Evolutionary conservation across 495 filamentous ascomycete species (phyloP).

Genomic region (Penicillium mononematosum): DNA sequence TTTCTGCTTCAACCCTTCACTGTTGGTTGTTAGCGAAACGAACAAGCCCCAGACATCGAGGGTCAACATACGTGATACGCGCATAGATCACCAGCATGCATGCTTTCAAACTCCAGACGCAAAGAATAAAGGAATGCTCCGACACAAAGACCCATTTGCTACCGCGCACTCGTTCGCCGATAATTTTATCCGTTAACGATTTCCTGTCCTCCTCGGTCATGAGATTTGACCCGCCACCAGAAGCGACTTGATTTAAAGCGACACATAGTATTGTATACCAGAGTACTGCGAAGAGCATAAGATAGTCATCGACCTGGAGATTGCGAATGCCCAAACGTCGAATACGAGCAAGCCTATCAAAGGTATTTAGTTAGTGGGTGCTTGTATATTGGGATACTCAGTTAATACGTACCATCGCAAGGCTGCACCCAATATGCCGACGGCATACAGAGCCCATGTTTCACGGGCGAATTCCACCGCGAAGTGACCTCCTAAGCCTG

Average conservation of each 20-base stretch:
- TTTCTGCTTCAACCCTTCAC: conserved; percentile 39
- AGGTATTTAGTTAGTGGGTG: neutral
- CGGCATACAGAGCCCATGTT: conserved; percentile 49
- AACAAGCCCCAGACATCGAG: neutral
- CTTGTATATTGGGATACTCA: neutral
- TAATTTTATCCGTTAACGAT: conserved; percentile 38
- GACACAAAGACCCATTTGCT: conserved; percentile 59
- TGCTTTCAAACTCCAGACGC: conserved; percentile 51
- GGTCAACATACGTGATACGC: conserved; percentile 45
- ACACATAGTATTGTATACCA: conserved; percentile 57
- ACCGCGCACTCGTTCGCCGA: conserved; percentile 45
- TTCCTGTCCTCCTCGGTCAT: conserved; percentile 42
- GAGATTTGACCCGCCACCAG: conserved; percentile 55
- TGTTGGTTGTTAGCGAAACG: conserved; percentile 17
- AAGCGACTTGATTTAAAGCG: conserved; percentile 49
- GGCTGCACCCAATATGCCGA: conserved; percentile 43
- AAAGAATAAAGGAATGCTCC: conserved; percentile 52
- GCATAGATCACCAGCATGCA: conserved; percentile 58
- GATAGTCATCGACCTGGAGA: conserved; percentile 52
- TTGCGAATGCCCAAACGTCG: conserved; percentile 44
- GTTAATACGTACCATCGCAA: conserved; percentile 43
- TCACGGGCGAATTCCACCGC: conserved; percentile 37
- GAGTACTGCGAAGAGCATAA: conserved; percentile 49
- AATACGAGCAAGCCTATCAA: conserved; percentile 46
- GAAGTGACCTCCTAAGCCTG: conserved; percentile 37